Conservation (phyloP, 108 stramenopile genomes). For the Nitzschia sp. region DNA sequence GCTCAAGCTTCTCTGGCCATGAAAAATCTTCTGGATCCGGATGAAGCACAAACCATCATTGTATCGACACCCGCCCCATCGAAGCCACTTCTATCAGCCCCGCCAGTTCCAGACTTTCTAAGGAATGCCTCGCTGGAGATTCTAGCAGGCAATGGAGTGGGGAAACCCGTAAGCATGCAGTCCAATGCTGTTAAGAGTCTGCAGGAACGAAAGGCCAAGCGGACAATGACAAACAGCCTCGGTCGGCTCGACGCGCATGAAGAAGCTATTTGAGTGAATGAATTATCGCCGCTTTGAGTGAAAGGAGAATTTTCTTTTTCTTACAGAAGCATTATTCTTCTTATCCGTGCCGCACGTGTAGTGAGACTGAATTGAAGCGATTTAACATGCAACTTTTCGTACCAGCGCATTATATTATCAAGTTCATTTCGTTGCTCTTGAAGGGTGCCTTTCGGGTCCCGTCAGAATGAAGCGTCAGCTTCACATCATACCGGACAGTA, state of each 20-base stretch:
- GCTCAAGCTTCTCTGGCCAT: slow-evolving; percentile 17
- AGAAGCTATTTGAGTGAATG: neutral
- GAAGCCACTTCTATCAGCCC: slow-evolving; percentile 17
- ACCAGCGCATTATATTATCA: too few relatives aligned
- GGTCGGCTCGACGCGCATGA: neutral
- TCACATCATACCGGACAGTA: too few relatives aligned
- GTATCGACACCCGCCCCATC: slow-evolving; percentile 16
- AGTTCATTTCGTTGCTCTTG: too few relatives aligned
- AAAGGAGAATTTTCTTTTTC: too few relatives aligned
- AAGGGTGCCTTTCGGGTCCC: too few relatives aligned
- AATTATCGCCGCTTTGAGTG: too few relatives aligned
- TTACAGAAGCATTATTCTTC: too few relatives aligned
- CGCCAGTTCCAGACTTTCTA: slow-evolving; percentile 24
- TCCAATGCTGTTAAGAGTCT: slow-evolving; percentile 22
- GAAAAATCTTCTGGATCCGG: slow-evolving; percentile 19
- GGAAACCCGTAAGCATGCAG: slow-evolving; percentile 16
- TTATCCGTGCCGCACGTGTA: too few relatives aligned
- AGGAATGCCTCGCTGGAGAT: slow-evolving; percentile 27
- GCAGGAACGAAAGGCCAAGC: slow-evolving; percentile 23
- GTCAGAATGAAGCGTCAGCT: too few relatives aligned
- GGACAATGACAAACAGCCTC: slow-evolving; percentile 17
- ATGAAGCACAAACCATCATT: neutral
- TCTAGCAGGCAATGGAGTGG: slow-evolving; percentile 8
- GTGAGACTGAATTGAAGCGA: too few relatives aligned
- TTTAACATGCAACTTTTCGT: too few relatives aligned